Evolutionary conservation across 805 yeast species (phyloP), one percentile per base, ranked within the genome.

Genomic region (Lachancea sp.): DNA sequence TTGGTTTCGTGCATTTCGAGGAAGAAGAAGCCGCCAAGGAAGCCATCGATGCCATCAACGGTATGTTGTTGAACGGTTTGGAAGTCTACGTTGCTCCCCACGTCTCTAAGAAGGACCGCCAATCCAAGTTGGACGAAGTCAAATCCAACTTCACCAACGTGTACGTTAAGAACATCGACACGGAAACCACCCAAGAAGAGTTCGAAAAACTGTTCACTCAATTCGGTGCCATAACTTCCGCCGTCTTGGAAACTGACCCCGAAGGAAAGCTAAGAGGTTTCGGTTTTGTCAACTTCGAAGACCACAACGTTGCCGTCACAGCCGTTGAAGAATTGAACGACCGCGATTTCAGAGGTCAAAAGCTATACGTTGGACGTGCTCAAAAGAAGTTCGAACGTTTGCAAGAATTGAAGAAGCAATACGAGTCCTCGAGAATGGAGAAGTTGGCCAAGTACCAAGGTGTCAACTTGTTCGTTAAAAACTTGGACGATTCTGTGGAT

Each of bases 341-440:
- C 65, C 71, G 68, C 55, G 97, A 92, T 63, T 67, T 82, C 65
- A 79, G 78, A 58, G 94, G 92, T 60, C 86, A 85, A 73, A 77
- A 73, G 68, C 70, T 92, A 52, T 92, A 80, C 67, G 98, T 90
- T 60, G 96, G 97, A 60, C 87, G 98, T 71, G 98, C 98, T 56
- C 98, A 92, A 76, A 90, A 88, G 88, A 90, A 88, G 79, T 77
- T 84, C 69, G 98, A 92, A 78, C 89, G 98, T 76, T 69, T 81
- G 63, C 95, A 87, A 73, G 95, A 88, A 71, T 83, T 92, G 69
- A 87, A 84, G 75, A 83, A 82, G 71, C 95, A 87, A 73, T 82
- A 86, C 73, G 97, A 92, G 71, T 78, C 84, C 55, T 81, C 83
- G 55, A 81, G 95, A 67, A 75, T 83, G 65, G 97, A 92, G 74